phyloP scores from a whole-genome alignment of 164 flowering plant species.

The Magnolia officinalis region DNA sequence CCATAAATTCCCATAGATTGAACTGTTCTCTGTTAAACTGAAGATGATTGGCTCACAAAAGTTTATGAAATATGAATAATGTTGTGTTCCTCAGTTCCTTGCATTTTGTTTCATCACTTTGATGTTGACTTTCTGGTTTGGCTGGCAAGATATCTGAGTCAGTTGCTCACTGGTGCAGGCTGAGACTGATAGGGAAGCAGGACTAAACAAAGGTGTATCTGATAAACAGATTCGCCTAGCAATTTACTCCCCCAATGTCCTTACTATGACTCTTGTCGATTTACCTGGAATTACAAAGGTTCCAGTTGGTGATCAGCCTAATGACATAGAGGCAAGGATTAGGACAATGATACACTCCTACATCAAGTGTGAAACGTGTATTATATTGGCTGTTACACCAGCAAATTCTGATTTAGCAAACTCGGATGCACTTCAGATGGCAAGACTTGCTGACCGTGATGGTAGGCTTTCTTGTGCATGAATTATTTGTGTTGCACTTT shows the following conservation, averaged over 20 bases:
- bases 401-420: constrained; percentile 54
- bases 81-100: neutral
- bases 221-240: constrained; percentile 45
- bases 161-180: constrained; percentile 26
- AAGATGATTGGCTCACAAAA: neutral
- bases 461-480: constrained; percentile 26
- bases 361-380: constrained; percentile 32
- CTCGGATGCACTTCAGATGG: constrained; percentile 61
- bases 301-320: constrained; percentile 60
- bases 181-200: constrained; percentile 56
- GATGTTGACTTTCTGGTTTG: neutral
- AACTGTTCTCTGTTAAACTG: neutral
- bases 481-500: neutral
- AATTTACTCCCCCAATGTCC: constrained; percentile 53
- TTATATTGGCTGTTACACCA: constrained; percentile 56
- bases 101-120: neutral
- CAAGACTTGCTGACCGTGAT: constrained; percentile 44
- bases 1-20: neutral
- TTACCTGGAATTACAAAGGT: constrained; percentile 58
- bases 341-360: constrained; percentile 49
- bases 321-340: constrained; percentile 46
- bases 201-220: constrained; percentile 49
- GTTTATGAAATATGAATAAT: neutral
- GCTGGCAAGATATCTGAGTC: neutral
- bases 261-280: constrained; percentile 51